Evolutionary conservation across 2,329 filamentous ascomycete species (phyloP).

Genomic region (Aspergillus flavus): DNA sequence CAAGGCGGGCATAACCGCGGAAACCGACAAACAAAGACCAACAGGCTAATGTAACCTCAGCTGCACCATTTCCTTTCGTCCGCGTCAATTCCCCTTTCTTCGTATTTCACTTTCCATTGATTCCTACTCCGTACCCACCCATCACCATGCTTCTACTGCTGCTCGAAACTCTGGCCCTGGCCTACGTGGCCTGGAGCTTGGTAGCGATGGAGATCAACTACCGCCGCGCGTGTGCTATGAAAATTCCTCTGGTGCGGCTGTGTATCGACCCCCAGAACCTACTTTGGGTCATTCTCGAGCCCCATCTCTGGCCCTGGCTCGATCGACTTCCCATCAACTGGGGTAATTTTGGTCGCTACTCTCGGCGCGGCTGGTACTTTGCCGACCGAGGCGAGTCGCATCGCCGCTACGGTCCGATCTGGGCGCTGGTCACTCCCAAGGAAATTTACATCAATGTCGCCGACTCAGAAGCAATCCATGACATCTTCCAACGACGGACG

Average conservation of each 20-base stretch:
- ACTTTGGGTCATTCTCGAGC: conserved; percentile 1
- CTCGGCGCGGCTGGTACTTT: conserved; percentile 8
- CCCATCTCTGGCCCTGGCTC: conserved; percentile 5
- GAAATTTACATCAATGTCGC: conserved; percentile 8
- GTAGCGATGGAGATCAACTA: conserved; percentile 10
- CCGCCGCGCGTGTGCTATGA: conserved; percentile 6
- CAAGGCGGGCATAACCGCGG: too few relatives aligned
- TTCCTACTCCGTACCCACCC: too few relatives aligned
- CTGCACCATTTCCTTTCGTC: too few relatives aligned
- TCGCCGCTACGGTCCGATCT: conserved; percentile 4
- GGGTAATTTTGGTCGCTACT: conserved; percentile 8
- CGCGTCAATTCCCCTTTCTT: too few relatives aligned
- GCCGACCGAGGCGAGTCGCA: conserved; percentile 6
- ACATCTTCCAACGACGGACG: not conserved
- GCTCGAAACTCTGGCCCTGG: not conserved
- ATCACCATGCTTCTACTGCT: not conserved
- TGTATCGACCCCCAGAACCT: conserved; percentile 5
- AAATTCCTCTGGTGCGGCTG: conserved; percentile 6
- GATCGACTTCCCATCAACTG: conserved; percentile 6
- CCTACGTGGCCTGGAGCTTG: conserved; percentile 5
- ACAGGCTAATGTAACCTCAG: too few relatives aligned
- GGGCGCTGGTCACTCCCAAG: conserved; percentile 7
- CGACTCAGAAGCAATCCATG: conserved; percentile 1
- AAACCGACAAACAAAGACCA: too few relatives aligned
- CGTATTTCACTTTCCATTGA: too few relatives aligned